A percentile compares a stretch with the other conserved stretches of the same genome.
Evolutionary conservation across 202 grass and related monocot species (phyloP).

Genomic region (Schoenoplectus tabernaemontani): DNA sequence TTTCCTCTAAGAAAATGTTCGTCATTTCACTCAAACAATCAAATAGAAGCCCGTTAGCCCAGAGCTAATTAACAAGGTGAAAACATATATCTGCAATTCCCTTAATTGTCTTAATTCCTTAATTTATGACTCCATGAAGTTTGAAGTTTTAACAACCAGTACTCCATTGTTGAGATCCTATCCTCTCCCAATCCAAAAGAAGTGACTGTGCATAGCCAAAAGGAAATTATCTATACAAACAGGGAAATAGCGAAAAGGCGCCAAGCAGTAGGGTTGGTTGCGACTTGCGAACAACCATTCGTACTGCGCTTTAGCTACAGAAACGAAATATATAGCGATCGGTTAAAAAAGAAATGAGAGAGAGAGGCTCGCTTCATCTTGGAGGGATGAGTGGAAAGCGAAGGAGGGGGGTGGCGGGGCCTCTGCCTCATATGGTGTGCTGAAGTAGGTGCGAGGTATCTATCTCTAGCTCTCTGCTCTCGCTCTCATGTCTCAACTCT

Average conservation of each 20-base stretch:
- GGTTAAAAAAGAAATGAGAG: not conserved
- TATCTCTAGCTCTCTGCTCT: not conserved
- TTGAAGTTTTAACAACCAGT: not conserved
- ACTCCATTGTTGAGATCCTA: too few species aligned
- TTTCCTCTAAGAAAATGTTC: not conserved
- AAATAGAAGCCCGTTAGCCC: not conserved
- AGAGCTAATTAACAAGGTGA: not conserved
- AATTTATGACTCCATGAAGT: not conserved
- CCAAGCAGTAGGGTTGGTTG: not conserved
- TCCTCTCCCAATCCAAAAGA: not conserved
- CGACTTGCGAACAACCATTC: not conserved
- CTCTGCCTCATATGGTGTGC: conserved; percentile 4
- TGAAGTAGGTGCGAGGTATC: not conserved
- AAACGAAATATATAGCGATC: not conserved
- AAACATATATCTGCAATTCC: not conserved
- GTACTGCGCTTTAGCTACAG: not conserved
- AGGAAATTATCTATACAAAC: not conserved
- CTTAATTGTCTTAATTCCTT: not conserved
- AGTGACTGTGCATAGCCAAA: not conserved
- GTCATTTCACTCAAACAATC: not conserved
- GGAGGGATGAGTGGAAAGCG: conserved; percentile 1
- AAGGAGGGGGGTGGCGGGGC: conserved; percentile 11
- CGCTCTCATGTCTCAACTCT: too few species aligned
- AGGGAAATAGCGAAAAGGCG: not conserved
- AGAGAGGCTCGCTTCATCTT: conserved; percentile 17